Percentiles rank a stretch among this genome's conserved stretches.
These are phyloP conservation scores for Isabelozyma gotoi DNA, from an alignment of 805 yeast species.

Conservation along the genomic window DNA sequence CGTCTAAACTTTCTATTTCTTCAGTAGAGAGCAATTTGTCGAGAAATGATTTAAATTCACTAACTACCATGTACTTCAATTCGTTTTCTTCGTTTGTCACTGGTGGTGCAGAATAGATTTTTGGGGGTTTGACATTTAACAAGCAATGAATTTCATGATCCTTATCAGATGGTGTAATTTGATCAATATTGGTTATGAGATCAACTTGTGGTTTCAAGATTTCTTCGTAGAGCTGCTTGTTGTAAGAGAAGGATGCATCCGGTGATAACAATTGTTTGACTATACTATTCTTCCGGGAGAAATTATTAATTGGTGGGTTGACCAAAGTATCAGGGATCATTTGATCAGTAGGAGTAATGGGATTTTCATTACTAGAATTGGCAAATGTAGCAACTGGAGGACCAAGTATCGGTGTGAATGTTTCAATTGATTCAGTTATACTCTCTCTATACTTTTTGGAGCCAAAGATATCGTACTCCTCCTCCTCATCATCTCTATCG, in stretches of 20 bases:
- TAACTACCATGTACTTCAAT: neutral
- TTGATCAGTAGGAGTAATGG: conserved; percentile 12
- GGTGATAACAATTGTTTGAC: conserved; percentile 1
- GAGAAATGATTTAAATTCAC: neutral
- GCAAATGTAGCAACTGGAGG: no score
- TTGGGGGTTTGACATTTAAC: conserved; percentile 20
- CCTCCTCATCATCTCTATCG: no score
- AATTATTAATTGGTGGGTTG: conserved; percentile 6
- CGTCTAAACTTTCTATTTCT: no score
- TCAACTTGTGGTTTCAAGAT: conserved; percentile 9
- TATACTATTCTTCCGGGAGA: neutral
- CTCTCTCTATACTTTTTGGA: neutral
- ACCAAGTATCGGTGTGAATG: conserved; percentile 1
- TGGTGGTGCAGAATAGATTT: conserved; percentile 5
- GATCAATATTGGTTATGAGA: conserved; percentile 4
- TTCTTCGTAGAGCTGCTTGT: conserved; percentile 3
- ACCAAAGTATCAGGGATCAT: conserved; percentile 11
- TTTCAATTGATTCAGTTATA: conserved; percentile 1
- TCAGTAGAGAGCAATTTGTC: neutral
- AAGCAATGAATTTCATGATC: conserved; percentile 14
- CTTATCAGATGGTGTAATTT: conserved; percentile 2
- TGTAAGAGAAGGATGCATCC: conserved; percentile 1
- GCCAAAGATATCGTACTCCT: no score
- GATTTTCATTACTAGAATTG: conserved; percentile 1
- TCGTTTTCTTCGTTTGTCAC: conserved; percentile 3